Evolutionary conservation across 768 basidiomycete species (phyloP).

Genomic region (Xanthoconium purpureum): DNA sequence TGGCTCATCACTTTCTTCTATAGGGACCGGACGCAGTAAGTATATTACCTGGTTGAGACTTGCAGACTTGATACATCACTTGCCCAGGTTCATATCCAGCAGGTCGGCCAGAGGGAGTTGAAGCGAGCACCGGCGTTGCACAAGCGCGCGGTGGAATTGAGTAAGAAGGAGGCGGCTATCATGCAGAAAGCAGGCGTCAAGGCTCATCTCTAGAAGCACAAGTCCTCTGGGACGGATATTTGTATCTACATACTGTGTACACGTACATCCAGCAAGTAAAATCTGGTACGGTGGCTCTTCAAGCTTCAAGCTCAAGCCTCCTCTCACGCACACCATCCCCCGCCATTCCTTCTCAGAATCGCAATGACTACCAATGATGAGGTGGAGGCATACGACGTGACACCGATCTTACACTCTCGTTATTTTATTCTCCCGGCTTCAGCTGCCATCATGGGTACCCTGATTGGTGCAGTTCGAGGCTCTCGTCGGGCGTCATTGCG

Average conservation of each 20-base stretch:
- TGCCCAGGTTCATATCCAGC: constrained; percentile 85
- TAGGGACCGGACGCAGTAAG: constrained; percentile 79
- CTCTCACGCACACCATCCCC: background rate
- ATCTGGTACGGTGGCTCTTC: too few relatives aligned
- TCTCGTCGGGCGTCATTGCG: constrained; percentile 68
- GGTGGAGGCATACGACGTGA: constrained; percentile 25
- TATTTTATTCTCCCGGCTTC: constrained; percentile 60
- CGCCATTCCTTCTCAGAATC: background rate
- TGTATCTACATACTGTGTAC: too few relatives aligned
- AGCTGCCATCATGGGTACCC: constrained; percentile 58
- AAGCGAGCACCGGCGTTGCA: constrained; percentile 66
- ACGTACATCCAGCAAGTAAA: too few relatives aligned
- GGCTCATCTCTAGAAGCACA: constrained; percentile 43
- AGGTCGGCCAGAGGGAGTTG: constrained; percentile 88
- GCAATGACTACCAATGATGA: constrained; percentile 18
- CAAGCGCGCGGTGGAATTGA: constrained; percentile 50
- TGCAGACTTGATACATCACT: background rate
- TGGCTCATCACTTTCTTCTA: constrained; percentile 5
- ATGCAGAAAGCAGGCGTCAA: constrained; percentile 61
- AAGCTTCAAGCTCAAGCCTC: too few relatives aligned
- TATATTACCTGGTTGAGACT: constrained; percentile 6
- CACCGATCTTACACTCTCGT: constrained; percentile 40
- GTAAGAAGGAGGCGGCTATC: constrained; percentile 59
- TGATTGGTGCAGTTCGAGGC: constrained; percentile 71
- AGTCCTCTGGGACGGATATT: background rate